These are phyloP conservation scores for Stephania yunnanensis DNA, from an alignment of 164 flowering plant genomes.

Conservation along the genomic window DNA sequence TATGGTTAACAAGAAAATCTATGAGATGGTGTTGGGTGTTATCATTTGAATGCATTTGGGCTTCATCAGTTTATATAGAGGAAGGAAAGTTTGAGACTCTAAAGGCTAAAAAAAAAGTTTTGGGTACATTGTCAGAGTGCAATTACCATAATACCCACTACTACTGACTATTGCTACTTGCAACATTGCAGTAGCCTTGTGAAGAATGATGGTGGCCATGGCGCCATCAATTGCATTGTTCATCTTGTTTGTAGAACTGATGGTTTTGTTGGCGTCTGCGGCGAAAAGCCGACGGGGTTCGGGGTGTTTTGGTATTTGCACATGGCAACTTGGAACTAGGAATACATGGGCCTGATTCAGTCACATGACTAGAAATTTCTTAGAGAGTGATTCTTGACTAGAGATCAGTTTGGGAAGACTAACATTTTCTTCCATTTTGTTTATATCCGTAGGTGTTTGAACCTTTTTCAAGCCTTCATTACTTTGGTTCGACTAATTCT, in stretches of 20 bases:
- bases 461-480: no score
- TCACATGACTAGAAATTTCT: not conserved
- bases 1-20: not conserved
- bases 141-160: constrained; percentile 3
- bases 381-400: not conserved
- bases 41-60: not conserved
- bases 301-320: constrained; percentile 1
- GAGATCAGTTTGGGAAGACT: not conserved
- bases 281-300: not conserved
- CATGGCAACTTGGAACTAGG: not conserved
- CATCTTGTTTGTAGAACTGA: not conserved
- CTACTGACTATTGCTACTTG: not conserved
- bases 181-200: not conserved
- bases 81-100: not conserved
- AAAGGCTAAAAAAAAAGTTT: not conserved
- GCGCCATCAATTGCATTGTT: not conserved
- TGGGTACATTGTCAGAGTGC: not conserved
- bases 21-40: not conserved
- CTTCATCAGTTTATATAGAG: constrained; percentile 1
- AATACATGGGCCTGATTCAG: not conserved
- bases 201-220: not conserved
- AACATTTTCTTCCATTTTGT: not conserved
- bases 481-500: no score
- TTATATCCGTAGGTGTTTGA: no score
- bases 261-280: not conserved